Evolutionary conservation across 805 yeast genomes (phyloP), one percentile per base, ranked within the genome.

Genomic region (Hanseniaspora occidentalis): DNA sequence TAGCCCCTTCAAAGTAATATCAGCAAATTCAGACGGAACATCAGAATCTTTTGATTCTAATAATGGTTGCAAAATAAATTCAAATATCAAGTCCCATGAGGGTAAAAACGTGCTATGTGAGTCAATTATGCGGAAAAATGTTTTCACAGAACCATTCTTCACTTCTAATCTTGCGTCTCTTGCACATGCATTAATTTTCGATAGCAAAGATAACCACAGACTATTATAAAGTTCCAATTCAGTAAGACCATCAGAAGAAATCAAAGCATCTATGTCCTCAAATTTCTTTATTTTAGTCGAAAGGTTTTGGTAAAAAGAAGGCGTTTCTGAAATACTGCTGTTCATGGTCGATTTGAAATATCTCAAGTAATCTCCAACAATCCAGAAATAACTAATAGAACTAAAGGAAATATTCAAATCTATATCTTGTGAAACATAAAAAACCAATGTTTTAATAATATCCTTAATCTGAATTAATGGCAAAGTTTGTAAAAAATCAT

Each of bases 351-450:
- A 7, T 19, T 33, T n/a, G 11, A 19, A 47, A 5, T 45, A 61
- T 40, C 76, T 67, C 33, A 79, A 59, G 43, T 77, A 76, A 51
- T 92, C 97, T 49, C 96, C 83, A 3, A 92, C 75, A 13, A 82
- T 58, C 97, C 97, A 89, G 52, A 86, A 88, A 48, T 86, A 82
- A 49, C 95, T 84, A 7, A 86, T 82, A 0, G 96, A 79, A 37
- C 94, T 84, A 54, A 89, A 86, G 0, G 96, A 84, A 17, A 85
- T 83, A 56, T 89, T 89, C 47, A 89, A 58, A 48, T 89, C 95
- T 46, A 65, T 66, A 1, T 58, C 61, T 51, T 92, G 97, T 2
- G 69, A 60, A 25, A 84, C 78, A 58, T 84, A 89, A 45, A 75
- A 71, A 50, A 69, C 72, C 27, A 89, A 63, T 1, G 88, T 75